phyloP scores from a whole-genome alignment of 108 stramenopile genomes.

The Nitzschia palea region DNA sequence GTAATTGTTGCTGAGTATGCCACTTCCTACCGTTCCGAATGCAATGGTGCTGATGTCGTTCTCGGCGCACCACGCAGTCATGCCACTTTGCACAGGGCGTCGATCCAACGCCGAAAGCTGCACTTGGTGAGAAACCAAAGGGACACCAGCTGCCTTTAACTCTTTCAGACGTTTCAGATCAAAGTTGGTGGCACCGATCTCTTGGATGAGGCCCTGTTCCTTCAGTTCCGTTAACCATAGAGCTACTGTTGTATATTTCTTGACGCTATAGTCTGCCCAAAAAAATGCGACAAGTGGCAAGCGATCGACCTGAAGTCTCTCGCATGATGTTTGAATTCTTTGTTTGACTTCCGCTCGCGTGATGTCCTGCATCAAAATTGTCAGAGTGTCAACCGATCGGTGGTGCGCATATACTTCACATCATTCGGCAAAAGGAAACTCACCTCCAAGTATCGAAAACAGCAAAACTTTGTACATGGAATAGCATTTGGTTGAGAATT shows the following conservation, averaged over 20 bases:
- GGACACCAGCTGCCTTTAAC: slow-evolving; percentile 48
- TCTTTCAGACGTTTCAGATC: slow-evolving; percentile 49
- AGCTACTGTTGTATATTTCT: slow-evolving; percentile 48
- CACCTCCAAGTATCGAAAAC: slow-evolving; percentile 43
- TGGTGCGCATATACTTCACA: no score
- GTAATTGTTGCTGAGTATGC: slow-evolving; percentile 44
- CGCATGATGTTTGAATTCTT: slow-evolving; percentile 39
- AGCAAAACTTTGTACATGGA: slow-evolving; percentile 56
- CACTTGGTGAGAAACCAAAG: slow-evolving; percentile 51
- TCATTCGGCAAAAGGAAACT: not conserved
- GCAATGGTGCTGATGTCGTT: slow-evolving; percentile 47
- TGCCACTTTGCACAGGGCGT: slow-evolving; percentile 49
- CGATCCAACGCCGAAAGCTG: slow-evolving; percentile 54
- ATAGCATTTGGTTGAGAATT: slow-evolving; percentile 25
- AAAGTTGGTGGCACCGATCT: slow-evolving; percentile 64
- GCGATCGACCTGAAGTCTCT: slow-evolving; percentile 41
- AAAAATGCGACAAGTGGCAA: slow-evolving; percentile 51
- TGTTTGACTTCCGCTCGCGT: slow-evolving; percentile 39
- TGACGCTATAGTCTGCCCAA: slow-evolving; percentile 46
- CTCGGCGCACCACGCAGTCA: slow-evolving; percentile 50
- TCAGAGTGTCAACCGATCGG: no score
- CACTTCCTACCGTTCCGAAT: slow-evolving; percentile 57
- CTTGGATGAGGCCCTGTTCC: slow-evolving; percentile 56
- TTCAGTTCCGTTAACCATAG: slow-evolving; percentile 49
- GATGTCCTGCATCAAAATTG: slow-evolving; percentile 26